Conservation (phyloP, 2,329 filamentous ascomycete species). For the Xylogone sp. region DNA sequence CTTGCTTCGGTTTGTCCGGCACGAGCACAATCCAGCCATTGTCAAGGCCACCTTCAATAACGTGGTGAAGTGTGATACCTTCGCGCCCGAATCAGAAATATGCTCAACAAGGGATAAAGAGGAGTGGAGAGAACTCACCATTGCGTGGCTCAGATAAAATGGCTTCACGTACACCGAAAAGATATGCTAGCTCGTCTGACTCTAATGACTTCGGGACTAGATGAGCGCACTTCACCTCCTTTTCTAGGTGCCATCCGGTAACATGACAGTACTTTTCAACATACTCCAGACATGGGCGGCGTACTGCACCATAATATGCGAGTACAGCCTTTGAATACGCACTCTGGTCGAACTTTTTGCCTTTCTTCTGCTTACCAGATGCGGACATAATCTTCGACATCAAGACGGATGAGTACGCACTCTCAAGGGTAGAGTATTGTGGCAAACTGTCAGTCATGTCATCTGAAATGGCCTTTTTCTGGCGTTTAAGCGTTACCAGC, state of each 20-base stretch:
- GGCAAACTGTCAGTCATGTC: slow-evolving; percentile 7
- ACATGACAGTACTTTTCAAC: slow-evolving; percentile 8
- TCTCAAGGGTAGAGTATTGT: slow-evolving; percentile 6
- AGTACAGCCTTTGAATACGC: slow-evolving; percentile 5
- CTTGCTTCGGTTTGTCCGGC: slow-evolving; percentile 5
- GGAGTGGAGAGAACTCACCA: slow-evolving; percentile 3
- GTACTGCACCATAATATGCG: slow-evolving; percentile 4
- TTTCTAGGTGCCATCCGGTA: slow-evolving; percentile 2
- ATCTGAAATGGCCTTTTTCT: slow-evolving; percentile 8
- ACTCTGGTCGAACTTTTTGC: slow-evolving; percentile 3
- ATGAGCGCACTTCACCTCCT: slow-evolving; percentile 4
- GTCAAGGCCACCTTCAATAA: slow-evolving; percentile 1
- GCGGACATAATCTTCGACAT: slow-evolving; percentile 8
- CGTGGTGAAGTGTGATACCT: slow-evolving; percentile 6
- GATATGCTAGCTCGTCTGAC: slow-evolving; percentile 10
- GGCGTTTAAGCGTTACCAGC: slow-evolving; percentile 5
- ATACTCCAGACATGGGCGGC: not conserved
- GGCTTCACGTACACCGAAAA: slow-evolving; percentile 10
- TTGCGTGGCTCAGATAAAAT: slow-evolving; percentile 6
- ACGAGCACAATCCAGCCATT: slow-evolving; percentile 6
- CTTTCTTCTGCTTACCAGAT: slow-evolving; percentile 4
- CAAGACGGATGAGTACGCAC: slow-evolving; percentile 8
- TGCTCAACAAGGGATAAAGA: slow-evolving; percentile 2
- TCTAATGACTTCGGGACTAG: slow-evolving; percentile 8
- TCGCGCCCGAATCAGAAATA: slow-evolving; percentile 4